These are phyloP conservation scores for Suhomyces sp. DNA, from an alignment of 805 yeast species.

Conservation along the genomic window DNA sequence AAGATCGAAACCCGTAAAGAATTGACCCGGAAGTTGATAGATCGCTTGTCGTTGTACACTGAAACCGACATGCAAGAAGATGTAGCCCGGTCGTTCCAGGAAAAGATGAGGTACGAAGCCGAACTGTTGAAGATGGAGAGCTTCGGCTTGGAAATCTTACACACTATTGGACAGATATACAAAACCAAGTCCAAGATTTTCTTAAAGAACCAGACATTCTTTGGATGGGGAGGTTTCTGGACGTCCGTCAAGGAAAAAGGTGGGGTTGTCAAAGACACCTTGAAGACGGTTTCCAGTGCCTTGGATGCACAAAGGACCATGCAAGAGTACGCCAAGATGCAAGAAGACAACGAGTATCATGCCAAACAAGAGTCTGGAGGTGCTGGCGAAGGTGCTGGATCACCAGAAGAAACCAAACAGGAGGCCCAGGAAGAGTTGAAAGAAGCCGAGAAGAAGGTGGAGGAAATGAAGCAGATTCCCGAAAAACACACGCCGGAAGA, in stretches of 20 bases:
- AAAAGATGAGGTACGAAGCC: constrained; percentile 74
- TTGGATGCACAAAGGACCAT: constrained; percentile 76
- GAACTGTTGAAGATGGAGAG: constrained; percentile 79
- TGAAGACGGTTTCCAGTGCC: constrained; percentile 68
- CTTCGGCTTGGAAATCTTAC: constrained; percentile 79
- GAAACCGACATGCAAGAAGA: constrained; percentile 45
- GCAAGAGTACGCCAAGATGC: constrained; percentile 68
- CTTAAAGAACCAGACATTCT: constrained; percentile 58
- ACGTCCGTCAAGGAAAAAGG: constrained; percentile 71
- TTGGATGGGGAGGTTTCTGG: constrained; percentile 68
- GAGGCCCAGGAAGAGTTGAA: constrained; percentile 5
- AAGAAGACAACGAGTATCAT: constrained; percentile 50
- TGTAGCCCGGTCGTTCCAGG: constrained; percentile 49
- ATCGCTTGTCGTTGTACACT: constrained; percentile 42
- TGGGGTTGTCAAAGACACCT: constrained; percentile 68
- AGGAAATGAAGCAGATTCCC: constrained; percentile 22
- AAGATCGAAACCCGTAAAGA: constrained; percentile 63
- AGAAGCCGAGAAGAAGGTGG: constrained; percentile 8
- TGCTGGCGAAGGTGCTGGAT: constrained; percentile 14
- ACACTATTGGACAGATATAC: constrained; percentile 70
- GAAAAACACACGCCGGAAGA: constrained; percentile 53
- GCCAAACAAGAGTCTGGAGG: constrained; percentile 32
- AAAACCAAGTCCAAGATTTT: constrained; percentile 61
- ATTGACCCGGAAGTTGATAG: constrained; percentile 54
- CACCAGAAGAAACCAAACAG: constrained; percentile 13